A percentile compares a stretch with the other conserved stretches of the same genome.
These are phyloP conservation scores for Paecilomyces sp. DNA, from an alignment of 2,329 filamentous ascomycete genomes.

Conservation along the genomic window DNA sequence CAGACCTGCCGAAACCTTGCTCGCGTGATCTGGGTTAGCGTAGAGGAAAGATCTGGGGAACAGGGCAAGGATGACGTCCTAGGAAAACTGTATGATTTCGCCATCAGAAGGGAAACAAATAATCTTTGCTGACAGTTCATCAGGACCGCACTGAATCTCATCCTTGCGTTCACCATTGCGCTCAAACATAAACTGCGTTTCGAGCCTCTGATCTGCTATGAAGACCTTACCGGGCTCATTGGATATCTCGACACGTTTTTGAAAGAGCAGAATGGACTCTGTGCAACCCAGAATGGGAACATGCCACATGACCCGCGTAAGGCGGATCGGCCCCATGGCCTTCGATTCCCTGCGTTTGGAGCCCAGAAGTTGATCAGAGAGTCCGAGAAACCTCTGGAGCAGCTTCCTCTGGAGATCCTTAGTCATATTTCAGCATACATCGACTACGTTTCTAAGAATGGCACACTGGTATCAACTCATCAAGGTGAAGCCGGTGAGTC, in stretches of 20 bases:
- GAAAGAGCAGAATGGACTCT: constrained; percentile 44
- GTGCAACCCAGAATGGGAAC: constrained; percentile 27
- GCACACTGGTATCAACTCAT: constrained; percentile 28
- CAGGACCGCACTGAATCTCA: constrained; percentile 64
- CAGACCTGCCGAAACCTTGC: constrained; percentile 52
- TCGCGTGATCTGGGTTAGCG: constrained; percentile 77
- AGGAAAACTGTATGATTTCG: constrained; percentile 50
- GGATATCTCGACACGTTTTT: constrained; percentile 71
- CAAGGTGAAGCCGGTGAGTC: constrained; percentile 31
- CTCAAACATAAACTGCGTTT: constrained; percentile 80
- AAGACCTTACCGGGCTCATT: constrained; percentile 63
- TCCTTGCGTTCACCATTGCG: constrained; percentile 68
- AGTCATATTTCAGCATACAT: constrained; percentile 63
- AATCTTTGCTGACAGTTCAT: not conserved
- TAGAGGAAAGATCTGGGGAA: constrained; percentile 53
- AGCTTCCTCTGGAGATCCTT: constrained; percentile 76
- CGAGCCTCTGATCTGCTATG: constrained; percentile 71
- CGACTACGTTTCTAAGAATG: constrained; percentile 49
- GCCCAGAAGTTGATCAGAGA: constrained; percentile 71
- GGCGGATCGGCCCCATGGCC: constrained; percentile 61
- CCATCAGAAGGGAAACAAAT: not conserved
- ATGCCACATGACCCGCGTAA: constrained; percentile 44
- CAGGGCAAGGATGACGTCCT: constrained; percentile 60
- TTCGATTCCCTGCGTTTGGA: constrained; percentile 70
- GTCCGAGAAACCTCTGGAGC: constrained; percentile 65